phyloP scores from a whole-genome alignment of 2,329 filamentous ascomycete species.

The Penicillium vulpinum region DNA sequence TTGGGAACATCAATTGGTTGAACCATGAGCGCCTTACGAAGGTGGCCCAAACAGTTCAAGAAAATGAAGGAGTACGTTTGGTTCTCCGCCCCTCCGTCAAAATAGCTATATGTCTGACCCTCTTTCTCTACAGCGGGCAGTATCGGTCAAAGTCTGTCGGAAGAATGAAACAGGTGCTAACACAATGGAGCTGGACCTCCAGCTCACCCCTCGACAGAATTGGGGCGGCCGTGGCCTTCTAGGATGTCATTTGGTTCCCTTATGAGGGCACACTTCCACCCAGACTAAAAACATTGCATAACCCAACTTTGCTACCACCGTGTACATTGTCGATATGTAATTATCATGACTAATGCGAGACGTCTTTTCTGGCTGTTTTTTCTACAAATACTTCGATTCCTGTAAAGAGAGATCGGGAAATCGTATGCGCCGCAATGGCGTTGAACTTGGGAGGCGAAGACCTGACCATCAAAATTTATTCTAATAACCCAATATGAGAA shows the following conservation, averaged over 20 bases:
- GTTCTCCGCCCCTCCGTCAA: neutral
- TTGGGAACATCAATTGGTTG: slow-evolving; percentile 77
- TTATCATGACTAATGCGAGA: slow-evolving; percentile 17
- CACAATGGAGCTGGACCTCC: slow-evolving; percentile 62
- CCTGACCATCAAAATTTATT: neutral
- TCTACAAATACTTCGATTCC: neutral
- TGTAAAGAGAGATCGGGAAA: neutral
- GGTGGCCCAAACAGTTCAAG: slow-evolving; percentile 85
- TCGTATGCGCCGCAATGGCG: neutral
- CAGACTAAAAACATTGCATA: neutral
- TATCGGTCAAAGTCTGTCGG: slow-evolving; percentile 68
- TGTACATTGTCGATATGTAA: slow-evolving; percentile 9
- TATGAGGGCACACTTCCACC: slow-evolving; percentile 53
- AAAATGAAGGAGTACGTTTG: slow-evolving; percentile 76
- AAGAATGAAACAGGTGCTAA: slow-evolving; percentile 47
- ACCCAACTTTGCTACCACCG: neutral
- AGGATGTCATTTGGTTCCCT: slow-evolving; percentile 83
- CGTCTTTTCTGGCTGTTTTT: neutral
- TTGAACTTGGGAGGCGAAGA: neutral
- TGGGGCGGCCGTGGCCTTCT: slow-evolving; percentile 91
- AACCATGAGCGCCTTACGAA: slow-evolving; percentile 86
- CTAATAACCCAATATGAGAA: neutral
- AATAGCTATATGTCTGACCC: slow-evolving; percentile 2
- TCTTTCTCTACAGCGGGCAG: slow-evolving; percentile 55
- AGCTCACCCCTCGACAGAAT: slow-evolving; percentile 71